Base-by-base conservation (phyloP, 768 basidiomycete genomes). In the Termitomyces titanicus region DNA sequence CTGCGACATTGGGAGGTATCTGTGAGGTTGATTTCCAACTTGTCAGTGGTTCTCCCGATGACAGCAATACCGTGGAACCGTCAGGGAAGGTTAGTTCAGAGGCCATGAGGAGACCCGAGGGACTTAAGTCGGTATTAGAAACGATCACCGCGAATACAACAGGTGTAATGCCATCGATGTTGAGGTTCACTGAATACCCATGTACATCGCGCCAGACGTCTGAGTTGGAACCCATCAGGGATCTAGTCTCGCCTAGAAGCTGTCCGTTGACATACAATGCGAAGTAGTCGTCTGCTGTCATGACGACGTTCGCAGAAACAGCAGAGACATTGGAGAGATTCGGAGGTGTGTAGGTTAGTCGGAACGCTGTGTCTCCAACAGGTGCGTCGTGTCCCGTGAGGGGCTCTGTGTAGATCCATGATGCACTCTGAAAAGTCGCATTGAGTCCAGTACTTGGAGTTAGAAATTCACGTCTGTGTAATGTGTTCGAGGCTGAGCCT, bases 251-350 rank as follows among this genome's bases (percentile, higher is more conserved):
- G 24, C 56, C 56, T 13, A 57, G 37, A 10, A 40, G 12, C 22
- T 57, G 51, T 12, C 56, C 56, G 31, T 57, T 57, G 27, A 53
- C 37, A 33, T 47, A 57, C 9, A 57, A 50, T 2, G 45, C 42
- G 51, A 57, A 57, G 38, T 52, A 52, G 29, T 57, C 56, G 35
- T 57, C 56, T 24, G 51, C 51, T 5, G 56, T 57, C 29, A 57
- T 52, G 29, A 52, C 50, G 27, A 57, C 18, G 31, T 42, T 25
- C 20, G 51, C 45, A 34, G 56, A 39, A n/a, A 57, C 46, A 18
- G 51, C 56, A 25, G 50, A 46, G 2, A 39, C n/a, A n/a, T n/a
- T 12, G 29, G 29, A 29, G 15, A 50, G 38, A 7, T 45, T n/a
- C 2, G 15, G 29, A 6, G 56, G 56, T 12, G 42, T 25, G 29